Percentiles rank a stretch among this genome's conserved stretches.
Conservation (phyloP, 2,329 filamentous ascomycete genomes). For the Penicillium sp. region DNA sequence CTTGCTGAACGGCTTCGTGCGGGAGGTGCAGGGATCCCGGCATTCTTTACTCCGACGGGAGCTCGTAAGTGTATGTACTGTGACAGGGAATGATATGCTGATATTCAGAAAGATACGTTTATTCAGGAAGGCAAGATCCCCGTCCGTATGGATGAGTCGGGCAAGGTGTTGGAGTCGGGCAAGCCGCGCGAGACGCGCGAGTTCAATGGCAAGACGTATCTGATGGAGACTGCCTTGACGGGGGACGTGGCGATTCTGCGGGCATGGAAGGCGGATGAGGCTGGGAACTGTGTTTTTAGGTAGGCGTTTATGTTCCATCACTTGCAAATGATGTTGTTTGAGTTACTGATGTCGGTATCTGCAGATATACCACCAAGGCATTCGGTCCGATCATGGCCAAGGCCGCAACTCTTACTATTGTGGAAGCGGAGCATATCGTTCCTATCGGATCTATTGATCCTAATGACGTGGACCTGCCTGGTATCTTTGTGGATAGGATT, state of each 20-base stretch:
- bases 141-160: conserved; percentile 75
- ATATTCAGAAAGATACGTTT: conserved; percentile 26
- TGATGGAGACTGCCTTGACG: conserved; percentile 71
- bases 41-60: conserved; percentile 74
- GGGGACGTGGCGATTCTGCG: conserved; percentile 74
- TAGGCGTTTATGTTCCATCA: conserved; percentile 30
- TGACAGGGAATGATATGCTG: background rate
- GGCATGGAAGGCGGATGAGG: conserved; percentile 69
- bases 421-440: conserved; percentile 81
- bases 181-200: conserved; percentile 64
- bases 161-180: conserved; percentile 69
- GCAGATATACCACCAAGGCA: conserved; percentile 63
- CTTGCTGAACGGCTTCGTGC: conserved; percentile 55
- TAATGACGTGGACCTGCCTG: conserved; percentile 70
- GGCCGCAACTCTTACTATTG: conserved; percentile 69
- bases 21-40: conserved; percentile 70
- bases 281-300: conserved; percentile 75
- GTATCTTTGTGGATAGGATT: conserved; percentile 77
- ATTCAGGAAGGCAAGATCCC: conserved; percentile 45
- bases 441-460: conserved; percentile 66
- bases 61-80: conserved; percentile 47
- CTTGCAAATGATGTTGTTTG: background rate
- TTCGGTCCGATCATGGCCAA: conserved; percentile 76
- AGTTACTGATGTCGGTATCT: background rate
- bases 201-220: conserved; percentile 66